phyloP scores from a whole-genome alignment of 202 grass and related monocot species.

The Schoenoplectus tabernaemontani region DNA sequence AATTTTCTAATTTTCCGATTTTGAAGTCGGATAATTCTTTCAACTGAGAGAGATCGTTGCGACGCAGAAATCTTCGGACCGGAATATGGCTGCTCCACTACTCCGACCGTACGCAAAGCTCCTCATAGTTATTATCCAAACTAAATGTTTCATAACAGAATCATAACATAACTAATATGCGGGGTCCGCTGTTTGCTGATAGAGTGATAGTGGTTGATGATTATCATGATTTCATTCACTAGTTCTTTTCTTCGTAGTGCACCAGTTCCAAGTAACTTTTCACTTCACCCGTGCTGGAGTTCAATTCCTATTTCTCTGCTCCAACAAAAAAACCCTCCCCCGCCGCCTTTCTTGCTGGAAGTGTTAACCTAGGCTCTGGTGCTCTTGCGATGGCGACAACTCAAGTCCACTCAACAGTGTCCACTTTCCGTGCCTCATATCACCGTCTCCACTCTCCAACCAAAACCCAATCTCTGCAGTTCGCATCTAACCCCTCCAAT shows the following conservation, averaged over 20 bases:
- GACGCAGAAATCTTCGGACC: too few species aligned
- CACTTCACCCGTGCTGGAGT: not conserved
- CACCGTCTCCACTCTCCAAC: not conserved
- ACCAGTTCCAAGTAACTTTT: not conserved
- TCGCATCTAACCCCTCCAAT: not conserved
- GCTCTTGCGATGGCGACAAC: not conserved
- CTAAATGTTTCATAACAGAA: too few species aligned
- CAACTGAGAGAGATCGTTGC: too few species aligned
- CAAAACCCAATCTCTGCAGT: not conserved
- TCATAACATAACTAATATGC: not conserved
- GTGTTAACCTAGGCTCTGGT: not conserved
- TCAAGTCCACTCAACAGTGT: not conserved
- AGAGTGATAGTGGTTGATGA: too few species aligned
- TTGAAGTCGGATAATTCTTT: too few species aligned
- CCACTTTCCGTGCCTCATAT: not conserved
- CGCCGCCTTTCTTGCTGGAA: not conserved
- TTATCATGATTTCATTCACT: not conserved
- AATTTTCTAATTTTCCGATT: too few species aligned
- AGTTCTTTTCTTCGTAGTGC: not conserved
- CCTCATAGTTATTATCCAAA: not conserved
- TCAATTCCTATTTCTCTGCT: not conserved
- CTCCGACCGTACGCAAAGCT: not conserved
- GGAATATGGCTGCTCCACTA: not conserved
- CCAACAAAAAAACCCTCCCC: not conserved
- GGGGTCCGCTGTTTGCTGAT: not conserved